Conservation (phyloP, 805 yeast genomes). For the Pichia heedii region DNA sequence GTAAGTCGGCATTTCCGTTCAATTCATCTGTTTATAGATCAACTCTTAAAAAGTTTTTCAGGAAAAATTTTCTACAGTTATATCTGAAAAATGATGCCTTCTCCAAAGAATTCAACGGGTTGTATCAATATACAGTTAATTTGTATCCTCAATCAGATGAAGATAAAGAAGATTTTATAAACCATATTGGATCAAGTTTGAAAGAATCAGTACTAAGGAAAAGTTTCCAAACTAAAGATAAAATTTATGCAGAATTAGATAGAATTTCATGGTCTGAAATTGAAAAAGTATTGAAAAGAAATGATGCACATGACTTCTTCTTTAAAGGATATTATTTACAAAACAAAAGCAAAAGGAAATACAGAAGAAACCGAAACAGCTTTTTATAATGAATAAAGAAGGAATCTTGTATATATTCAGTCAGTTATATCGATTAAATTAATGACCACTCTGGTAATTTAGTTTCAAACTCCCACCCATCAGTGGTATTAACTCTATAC, state of each 20-base stretch:
- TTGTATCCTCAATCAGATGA: conserved; percentile 10
- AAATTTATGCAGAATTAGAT: conserved; percentile 7
- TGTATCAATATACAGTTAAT: conserved; percentile 15
- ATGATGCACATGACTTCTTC: neutral
- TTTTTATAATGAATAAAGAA: neutral
- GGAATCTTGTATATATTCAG: no score
- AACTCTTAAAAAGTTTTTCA: conserved; percentile 15
- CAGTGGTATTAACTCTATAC: conserved; percentile 25
- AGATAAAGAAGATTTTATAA: conserved; percentile 11
- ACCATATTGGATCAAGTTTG: conserved; percentile 13
- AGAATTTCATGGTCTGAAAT: conserved; percentile 17
- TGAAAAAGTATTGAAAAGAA: conserved; percentile 3
- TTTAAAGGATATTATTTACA: neutral
- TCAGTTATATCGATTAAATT: conserved; percentile 15
- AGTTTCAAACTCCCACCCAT: conserved; percentile 32
- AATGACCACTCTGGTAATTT: conserved; percentile 39
- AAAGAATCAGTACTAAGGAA: neutral
- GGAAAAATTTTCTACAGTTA: conserved; percentile 13
- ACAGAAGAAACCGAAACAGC: neutral
- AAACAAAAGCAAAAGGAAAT: neutral
- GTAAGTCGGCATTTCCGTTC: conserved; percentile 14
- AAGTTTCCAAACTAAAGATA: conserved; percentile 11
- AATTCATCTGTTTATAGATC: conserved; percentile 20
- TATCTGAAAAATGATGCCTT: conserved; percentile 9
- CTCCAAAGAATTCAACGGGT: conserved; percentile 17